Evolutionary conservation across 495 filamentous ascomycete species (phyloP), one percentile per base, ranked within the genome.

Genomic region (Bacidia gigantensis): DNA sequence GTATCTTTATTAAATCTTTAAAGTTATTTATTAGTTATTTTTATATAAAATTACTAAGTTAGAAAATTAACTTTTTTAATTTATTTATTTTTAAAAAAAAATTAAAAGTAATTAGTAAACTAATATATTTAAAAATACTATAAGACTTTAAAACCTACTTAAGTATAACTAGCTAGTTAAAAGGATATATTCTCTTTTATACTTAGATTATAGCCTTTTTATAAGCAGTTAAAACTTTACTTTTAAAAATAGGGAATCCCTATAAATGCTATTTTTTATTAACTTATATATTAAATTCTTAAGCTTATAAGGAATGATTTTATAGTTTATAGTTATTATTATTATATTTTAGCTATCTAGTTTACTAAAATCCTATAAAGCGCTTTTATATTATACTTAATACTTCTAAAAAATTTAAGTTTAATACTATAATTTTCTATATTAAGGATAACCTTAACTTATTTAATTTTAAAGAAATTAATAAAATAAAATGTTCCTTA

Each of bases 311-410:
- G 18, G 0, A 21, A 11, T 11, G 2, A 1, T 51, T 51, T 26
- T n/a, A 43, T 5, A 22, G 49, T 38, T 25, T 54, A 11, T 43
- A 53, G n/a, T 29, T 25, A 2, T 3, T 2, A n/a, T 53, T 53
- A 22, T 14, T 11, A 0, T 10, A 1, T 0, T 3, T n/a, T 23
- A 47, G 20, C 0, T 35, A 46, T 46, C 26, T 54, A n/a, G n/a
- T 42, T 25, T 46, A 57, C 17, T 57, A 20, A 25, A 39, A 26
- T n/a, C n/a, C n/a, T n/a, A n/a, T n/a, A n/a, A n/a, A n/a, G n/a
- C n/a, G n/a, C n/a, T n/a, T n/a, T n/a, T n/a, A n/a, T n/a, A n/a
- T n/a, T n/a, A n/a, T n/a, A n/a, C n/a, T n/a, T n/a, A n/a, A n/a
- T n/a, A n/a, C n/a, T n/a, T n/a, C n/a, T n/a, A n/a, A n/a, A n/a